phyloP scores from a whole-genome alignment of 1,139 yeast genomes.

The Suhomyces yuchorum region DNA sequence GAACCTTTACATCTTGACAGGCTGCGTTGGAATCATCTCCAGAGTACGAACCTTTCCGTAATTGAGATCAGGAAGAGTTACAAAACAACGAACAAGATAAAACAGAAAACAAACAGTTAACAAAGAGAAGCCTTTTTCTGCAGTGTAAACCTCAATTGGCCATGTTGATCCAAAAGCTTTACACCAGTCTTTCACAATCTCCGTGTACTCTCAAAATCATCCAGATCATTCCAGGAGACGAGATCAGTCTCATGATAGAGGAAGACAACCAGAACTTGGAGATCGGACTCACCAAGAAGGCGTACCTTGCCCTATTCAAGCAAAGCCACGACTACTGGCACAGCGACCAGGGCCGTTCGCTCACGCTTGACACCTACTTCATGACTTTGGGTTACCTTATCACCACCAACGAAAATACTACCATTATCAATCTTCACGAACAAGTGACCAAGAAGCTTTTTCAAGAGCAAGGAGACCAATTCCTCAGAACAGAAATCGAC shows the following conservation, averaged over 20 bases:
- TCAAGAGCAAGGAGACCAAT: conserved; percentile 12
- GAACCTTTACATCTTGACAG: too few species aligned
- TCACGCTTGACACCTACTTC: conserved; percentile 16
- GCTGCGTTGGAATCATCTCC: too few species aligned
- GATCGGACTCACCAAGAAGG: conserved; percentile 37
- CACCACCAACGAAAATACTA: conserved; percentile 47
- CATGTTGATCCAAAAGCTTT: conserved; percentile 16
- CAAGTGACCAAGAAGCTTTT: conserved; percentile 22
- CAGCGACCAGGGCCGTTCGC: not conserved
- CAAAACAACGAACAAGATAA: too few species aligned
- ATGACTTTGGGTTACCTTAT: conserved; percentile 39
- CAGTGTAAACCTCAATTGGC: not conserved
- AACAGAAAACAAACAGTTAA: too few species aligned
- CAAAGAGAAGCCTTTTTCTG: too few species aligned
- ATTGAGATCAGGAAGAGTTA: too few species aligned
- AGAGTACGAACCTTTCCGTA: too few species aligned
- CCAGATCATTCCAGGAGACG: conserved; percentile 24
- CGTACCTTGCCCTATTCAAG: conserved; percentile 36
- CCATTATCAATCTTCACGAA: conserved; percentile 36
- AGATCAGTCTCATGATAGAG: conserved; percentile 10
- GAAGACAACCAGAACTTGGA: conserved; percentile 25
- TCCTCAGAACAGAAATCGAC: conserved; percentile 31
- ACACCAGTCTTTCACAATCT: conserved; percentile 18
- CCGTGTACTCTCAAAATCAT: conserved; percentile 22
- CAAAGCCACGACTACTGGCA: conserved; percentile 41